These are phyloP conservation scores for Rhizopogon rudus DNA, from an alignment of 768 basidiomycete species.

Conservation along the genomic window DNA sequence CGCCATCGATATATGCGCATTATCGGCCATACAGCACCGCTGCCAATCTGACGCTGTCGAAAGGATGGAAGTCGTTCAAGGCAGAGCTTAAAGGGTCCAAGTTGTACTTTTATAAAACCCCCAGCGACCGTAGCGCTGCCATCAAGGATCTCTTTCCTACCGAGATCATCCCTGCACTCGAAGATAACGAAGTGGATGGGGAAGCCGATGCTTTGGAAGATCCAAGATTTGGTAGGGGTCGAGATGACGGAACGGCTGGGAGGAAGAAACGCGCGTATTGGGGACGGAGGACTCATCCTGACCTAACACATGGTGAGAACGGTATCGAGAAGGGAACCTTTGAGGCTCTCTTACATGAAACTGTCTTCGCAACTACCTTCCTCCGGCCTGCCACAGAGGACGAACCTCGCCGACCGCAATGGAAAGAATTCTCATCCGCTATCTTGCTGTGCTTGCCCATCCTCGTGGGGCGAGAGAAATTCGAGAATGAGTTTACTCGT, in stretches of 20 bases:
- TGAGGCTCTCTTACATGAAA: constrained; percentile 79
- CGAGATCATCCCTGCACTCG: constrained; percentile 47
- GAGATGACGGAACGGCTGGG: constrained; percentile 25
- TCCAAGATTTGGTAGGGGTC: constrained; percentile 25
- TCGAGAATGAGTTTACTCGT: constrained; percentile 68
- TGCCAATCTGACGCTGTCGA: constrained; percentile 37
- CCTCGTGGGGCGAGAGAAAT: constrained; percentile 46
- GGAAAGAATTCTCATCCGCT: constrained; percentile 62
- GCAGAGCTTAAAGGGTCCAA: constrained; percentile 81
- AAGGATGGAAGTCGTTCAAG: constrained; percentile 87
- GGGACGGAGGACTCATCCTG: constrained; percentile 73
- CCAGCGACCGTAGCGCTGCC: constrained; percentile 56
- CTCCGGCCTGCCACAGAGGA: constrained; percentile 13
- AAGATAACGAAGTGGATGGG: constrained; percentile 40
- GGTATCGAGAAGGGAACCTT: constrained; percentile 61
- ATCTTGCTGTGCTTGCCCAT: constrained; percentile 58
- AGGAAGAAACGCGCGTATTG: constrained; percentile 70
- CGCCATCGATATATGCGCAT: constrained; percentile 33
- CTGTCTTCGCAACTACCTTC: constrained; percentile 75
- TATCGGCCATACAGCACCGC: constrained; percentile 26
- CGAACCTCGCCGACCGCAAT: constrained; percentile 25
- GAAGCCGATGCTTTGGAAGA: constrained; percentile 25
- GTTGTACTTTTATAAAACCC: constrained; percentile 82
- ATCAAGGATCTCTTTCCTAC: constrained; percentile 76
- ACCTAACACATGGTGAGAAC: constrained; percentile 41